Evolutionary conservation across 352 stramenopile species (phyloP).

Genomic region (Globisporangium parvum): DNA sequence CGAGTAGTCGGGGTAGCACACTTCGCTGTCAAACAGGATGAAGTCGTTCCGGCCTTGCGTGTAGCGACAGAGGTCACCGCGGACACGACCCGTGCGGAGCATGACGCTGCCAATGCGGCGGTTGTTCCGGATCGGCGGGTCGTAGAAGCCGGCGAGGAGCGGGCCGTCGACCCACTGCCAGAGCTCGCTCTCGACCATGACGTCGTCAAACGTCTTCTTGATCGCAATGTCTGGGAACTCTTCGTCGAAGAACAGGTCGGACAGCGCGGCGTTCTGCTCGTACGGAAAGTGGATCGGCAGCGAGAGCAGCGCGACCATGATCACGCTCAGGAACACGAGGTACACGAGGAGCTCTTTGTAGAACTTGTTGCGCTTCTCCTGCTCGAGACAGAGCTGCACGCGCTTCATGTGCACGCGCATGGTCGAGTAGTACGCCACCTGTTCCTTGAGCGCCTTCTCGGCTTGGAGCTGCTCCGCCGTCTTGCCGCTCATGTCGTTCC

Average conservation of each 20-base stretch:
- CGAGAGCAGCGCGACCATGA: slow-evolving; percentile 58
- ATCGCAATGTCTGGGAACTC: slow-evolving; percentile 54
- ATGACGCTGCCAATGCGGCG: slow-evolving; percentile 57
- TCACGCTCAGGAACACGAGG: slow-evolving; percentile 53
- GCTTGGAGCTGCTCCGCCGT: slow-evolving; percentile 35
- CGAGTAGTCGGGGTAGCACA: slow-evolving; percentile 68
- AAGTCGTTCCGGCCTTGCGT: slow-evolving; percentile 40
- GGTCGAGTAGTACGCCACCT: slow-evolving; percentile 68
- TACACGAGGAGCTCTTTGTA: slow-evolving; percentile 78
- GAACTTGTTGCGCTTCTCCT: slow-evolving; percentile 27
- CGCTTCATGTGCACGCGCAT: slow-evolving; percentile 84
- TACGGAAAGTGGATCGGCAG: slow-evolving; percentile 69
- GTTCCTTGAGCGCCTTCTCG: slow-evolving; percentile 33
- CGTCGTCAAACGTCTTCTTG: slow-evolving; percentile 61
- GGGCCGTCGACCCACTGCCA: slow-evolving; percentile 68
- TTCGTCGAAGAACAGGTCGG: slow-evolving; percentile 44
- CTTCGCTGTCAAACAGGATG: slow-evolving; percentile 61
- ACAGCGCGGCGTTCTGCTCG: slow-evolving; percentile 59
- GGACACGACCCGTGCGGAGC: slow-evolving; percentile 54
- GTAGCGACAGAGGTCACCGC: slow-evolving; percentile 43
- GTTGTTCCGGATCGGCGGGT: slow-evolving; percentile 55
- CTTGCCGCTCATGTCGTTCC: slow-evolving; percentile 10
- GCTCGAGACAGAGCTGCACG: slow-evolving; percentile 71
- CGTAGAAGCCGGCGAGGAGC: slow-evolving; percentile 67
- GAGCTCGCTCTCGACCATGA: slow-evolving; percentile 58